These are phyloP conservation scores for Aspergillus cavernicola DNA, from an alignment of 495 filamentous ascomycete genomes.

Conservation along the genomic window DNA sequence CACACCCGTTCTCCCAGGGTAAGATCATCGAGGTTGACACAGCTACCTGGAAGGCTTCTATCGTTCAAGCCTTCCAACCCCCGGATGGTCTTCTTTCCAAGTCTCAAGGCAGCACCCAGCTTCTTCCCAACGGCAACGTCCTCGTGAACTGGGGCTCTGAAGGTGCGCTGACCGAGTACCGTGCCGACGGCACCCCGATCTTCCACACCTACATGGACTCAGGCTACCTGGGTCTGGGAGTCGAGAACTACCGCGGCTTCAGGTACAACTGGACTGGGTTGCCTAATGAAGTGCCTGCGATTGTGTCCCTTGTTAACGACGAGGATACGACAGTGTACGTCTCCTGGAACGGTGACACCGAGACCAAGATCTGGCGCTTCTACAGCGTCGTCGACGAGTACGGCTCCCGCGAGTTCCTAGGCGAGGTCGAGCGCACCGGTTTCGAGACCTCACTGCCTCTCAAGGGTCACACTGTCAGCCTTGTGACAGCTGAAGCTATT, in stretches of 20 bases:
- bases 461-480: conserved; percentile 15
- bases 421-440: conserved; percentile 28
- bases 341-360: conserved; percentile 43
- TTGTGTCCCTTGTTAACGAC: conserved; percentile 29
- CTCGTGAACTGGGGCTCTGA: conserved; percentile 55
- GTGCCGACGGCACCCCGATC: conserved; percentile 42
- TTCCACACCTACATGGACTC: conserved; percentile 41
- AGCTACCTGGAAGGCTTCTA: conserved; percentile 44
- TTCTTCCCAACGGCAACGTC: conserved; percentile 50
- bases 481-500: conserved; percentile 19
- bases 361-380: conserved; percentile 37
- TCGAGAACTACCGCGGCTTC: conserved; percentile 35
- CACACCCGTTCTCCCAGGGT: conserved; percentile 46
- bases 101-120: conserved; percentile 55
- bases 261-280: conserved; percentile 36
- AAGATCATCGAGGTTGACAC: conserved; percentile 52
- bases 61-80: conserved; percentile 41
- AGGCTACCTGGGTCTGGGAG: conserved; percentile 25
- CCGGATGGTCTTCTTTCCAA: conserved; percentile 49
- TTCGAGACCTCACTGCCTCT: conserved; percentile 37
- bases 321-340: conserved; percentile 34
- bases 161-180: conserved; percentile 52
- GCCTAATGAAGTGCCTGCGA: conserved; percentile 29
- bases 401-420: conserved; percentile 33
- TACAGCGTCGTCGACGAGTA: conserved; percentile 31